phyloP scores from a whole-genome alignment of 2,329 filamentous ascomycete genomes.

The Venturia aucupariae region DNA sequence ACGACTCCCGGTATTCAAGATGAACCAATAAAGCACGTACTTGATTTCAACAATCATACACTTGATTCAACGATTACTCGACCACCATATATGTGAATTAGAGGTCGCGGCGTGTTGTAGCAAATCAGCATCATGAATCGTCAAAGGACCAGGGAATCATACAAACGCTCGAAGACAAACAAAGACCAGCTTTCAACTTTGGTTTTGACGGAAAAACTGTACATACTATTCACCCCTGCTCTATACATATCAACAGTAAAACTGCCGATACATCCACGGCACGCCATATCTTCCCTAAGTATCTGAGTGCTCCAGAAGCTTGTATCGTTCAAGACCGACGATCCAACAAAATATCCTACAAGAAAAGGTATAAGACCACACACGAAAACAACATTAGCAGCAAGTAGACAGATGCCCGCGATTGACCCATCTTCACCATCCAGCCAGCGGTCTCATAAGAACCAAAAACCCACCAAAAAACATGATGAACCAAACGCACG shows the following conservation, averaged over 20 bases:
- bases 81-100: no score
- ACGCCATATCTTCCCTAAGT: background rate
- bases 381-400: background rate
- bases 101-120: no score
- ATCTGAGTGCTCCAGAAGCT: background rate
- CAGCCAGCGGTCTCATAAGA: background rate
- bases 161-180: background rate
- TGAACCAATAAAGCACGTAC: no score
- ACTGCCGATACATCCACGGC: background rate
- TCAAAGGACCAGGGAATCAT: no score
- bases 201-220: background rate
- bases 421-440: background rate
- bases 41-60: no score
- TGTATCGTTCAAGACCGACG: background rate
- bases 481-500: background rate
- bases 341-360: constrained; percentile 10
- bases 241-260: background rate
- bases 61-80: no score
- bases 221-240: background rate
- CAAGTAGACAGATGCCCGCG: background rate
- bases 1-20: no score
- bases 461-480: background rate
- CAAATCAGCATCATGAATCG: no score
- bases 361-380: background rate
- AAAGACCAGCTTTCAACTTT: background rate